Percentiles rank a stretch among this genome's conserved stretches.
Evolutionary conservation across 108 stramenopile genomes (phyloP).

Genomic region (Parietichytrium sp.): DNA sequence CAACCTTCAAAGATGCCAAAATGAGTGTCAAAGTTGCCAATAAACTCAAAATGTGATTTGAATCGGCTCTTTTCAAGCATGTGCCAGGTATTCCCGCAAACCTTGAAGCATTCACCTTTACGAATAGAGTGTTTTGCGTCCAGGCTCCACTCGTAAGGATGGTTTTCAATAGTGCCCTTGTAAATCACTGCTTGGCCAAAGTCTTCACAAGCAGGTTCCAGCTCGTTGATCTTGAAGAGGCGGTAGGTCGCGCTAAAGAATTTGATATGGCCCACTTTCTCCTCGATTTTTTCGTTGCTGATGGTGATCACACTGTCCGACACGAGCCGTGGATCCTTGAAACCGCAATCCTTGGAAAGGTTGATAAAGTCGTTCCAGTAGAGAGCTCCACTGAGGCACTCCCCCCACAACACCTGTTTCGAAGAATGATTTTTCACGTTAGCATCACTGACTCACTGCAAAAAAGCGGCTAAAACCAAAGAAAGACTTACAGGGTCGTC

Average conservation of each 20-base stretch:
- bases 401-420: conserved; percentile 81
- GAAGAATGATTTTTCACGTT: background rate
- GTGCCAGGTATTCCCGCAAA: conserved; percentile 91
- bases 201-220: conserved; percentile 80
- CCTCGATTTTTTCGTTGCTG: conserved; percentile 70
- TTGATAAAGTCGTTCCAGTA: conserved; percentile 95
- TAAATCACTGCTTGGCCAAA: conserved; percentile 93
- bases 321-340: conserved; percentile 82
- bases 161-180: conserved; percentile 85
- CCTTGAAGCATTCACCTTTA: conserved; percentile 78
- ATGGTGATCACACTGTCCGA: conserved; percentile 84
- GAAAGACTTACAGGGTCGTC: conserved; percentile 12
- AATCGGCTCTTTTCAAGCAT: conserved; percentile 82
- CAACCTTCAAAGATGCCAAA: conserved; percentile 87
- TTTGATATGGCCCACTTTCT: conserved; percentile 72
- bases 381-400: conserved; percentile 87
- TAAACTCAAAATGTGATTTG: conserved; percentile 77
- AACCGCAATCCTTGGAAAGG: conserved; percentile 77
- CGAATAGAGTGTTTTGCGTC: conserved; percentile 90
- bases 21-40: conserved; percentile 78
- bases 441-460: background rate
- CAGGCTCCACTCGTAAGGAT: conserved; percentile 74
- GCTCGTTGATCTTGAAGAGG: conserved; percentile 75
- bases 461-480: conserved; percentile 50
- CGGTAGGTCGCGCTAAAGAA: conserved; percentile 92